Evolutionary conservation across 495 filamentous ascomycete genomes (phyloP).

Genomic region (Daldinia caldariorum): DNA sequence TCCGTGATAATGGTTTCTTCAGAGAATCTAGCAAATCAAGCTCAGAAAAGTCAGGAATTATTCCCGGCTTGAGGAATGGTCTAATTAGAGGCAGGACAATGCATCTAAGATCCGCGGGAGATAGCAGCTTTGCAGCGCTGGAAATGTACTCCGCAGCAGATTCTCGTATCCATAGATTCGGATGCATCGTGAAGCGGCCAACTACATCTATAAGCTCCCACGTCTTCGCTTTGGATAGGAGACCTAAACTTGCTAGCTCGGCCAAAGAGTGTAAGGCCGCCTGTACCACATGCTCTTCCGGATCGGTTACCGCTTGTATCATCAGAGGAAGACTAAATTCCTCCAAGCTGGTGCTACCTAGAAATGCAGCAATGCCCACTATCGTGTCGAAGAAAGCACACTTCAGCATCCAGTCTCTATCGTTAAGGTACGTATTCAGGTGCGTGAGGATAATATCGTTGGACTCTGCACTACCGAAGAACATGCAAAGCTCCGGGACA

Average conservation of each 20-base stretch:
- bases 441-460: constrained; percentile 96
- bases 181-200: constrained; percentile 87
- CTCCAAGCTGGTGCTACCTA: constrained; percentile 87
- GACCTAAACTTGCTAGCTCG: constrained; percentile 86
- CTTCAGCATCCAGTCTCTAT: constrained; percentile 94
- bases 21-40: constrained; percentile 79
- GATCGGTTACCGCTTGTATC: constrained; percentile 95
- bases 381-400: constrained; percentile 97
- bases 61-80: constrained; percentile 80
- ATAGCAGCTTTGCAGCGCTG: constrained; percentile 78
- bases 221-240: constrained; percentile 83
- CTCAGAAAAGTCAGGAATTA: constrained; percentile 71
- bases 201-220: constrained; percentile 88
- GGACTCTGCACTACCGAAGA: constrained; percentile 87
- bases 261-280: constrained; percentile 87
- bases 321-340: constrained; percentile 97
- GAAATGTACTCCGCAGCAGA: constrained; percentile 84
- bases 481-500: constrained; percentile 90
- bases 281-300: constrained; percentile 95
- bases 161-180: constrained; percentile 94
- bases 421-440: constrained; percentile 97
- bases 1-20: constrained; percentile 81
- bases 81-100: constrained; percentile 80
- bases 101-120: constrained; percentile 81
- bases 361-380: constrained; percentile 88